Evolutionary conservation across 2,329 filamentous ascomycete species (phyloP).

Genomic region (Talaromyces sp.): DNA sequence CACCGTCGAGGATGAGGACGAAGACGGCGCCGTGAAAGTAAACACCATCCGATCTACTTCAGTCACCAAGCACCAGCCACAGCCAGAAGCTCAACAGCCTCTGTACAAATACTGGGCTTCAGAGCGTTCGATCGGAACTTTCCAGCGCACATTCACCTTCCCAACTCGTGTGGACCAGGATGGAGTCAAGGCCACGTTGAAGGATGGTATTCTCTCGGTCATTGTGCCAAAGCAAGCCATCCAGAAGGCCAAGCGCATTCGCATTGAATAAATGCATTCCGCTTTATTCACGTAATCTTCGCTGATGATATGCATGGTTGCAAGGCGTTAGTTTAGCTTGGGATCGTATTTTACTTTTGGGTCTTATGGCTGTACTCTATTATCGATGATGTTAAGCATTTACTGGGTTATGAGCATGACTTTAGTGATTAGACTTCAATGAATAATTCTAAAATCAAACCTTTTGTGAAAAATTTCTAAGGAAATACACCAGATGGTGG

Average conservation of each 20-base stretch:
- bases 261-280: constrained; percentile 44
- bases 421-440: neutral
- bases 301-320: constrained; percentile 5
- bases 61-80: constrained; percentile 4
- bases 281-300: neutral
- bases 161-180: constrained; percentile 56
- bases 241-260: constrained; percentile 51
- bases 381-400: neutral
- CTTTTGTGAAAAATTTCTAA: neutral
- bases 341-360: neutral
- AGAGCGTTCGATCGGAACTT: constrained; percentile 56
- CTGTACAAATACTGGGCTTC: constrained; percentile 53
- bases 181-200: constrained; percentile 55
- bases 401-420: neutral
- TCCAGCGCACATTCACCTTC: constrained; percentile 57
- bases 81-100: constrained; percentile 11
- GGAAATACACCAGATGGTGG: too few relatives aligned
- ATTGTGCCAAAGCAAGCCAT: constrained; percentile 54
- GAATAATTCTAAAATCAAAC: neutral
- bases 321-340: constrained; percentile 1
- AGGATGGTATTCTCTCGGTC: constrained; percentile 56
- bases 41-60: neutral
- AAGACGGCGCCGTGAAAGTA: constrained; percentile 18
- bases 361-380: neutral
- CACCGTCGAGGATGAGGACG: constrained; percentile 54